phyloP scores from a whole-genome alignment of 2,329 filamentous ascomycete species.

The Ophiostoma sp. region DNA sequence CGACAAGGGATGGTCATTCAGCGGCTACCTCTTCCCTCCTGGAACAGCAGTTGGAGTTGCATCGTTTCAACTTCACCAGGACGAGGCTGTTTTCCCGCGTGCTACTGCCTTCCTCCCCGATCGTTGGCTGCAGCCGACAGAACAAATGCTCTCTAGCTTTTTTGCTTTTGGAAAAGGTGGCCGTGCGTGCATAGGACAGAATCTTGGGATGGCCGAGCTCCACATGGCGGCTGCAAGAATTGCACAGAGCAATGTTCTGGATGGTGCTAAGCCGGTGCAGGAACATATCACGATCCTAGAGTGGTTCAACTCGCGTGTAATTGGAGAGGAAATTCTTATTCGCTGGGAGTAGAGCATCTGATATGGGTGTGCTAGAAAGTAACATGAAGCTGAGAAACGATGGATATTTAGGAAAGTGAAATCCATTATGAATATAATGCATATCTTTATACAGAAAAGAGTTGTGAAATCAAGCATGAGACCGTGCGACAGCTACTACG shows the following conservation, averaged over 20 bases:
- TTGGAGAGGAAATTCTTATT: slow-evolving; percentile 18
- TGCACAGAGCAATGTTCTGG: slow-evolving; percentile 13
- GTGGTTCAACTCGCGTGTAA: slow-evolving; percentile 24
- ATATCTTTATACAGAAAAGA: no score
- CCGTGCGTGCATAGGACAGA: slow-evolving; percentile 28
- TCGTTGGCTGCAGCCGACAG: slow-evolving; percentile 24
- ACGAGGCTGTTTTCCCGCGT: slow-evolving; percentile 26
- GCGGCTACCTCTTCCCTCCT: slow-evolving; percentile 27
- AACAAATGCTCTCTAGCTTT: slow-evolving; percentile 21
- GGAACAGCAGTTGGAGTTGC: slow-evolving; percentile 27
- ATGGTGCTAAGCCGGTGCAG: neutral
- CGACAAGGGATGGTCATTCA: slow-evolving; percentile 16
- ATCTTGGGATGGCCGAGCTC: slow-evolving; percentile 25
- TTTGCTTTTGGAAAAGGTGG: slow-evolving; percentile 28
- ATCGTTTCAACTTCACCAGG: slow-evolving; percentile 26
- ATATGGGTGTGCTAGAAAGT: neutral
- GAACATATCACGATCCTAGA: slow-evolving; percentile 16
- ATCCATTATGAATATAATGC: no score
- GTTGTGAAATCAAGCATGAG: no score
- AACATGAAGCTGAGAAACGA: no score
- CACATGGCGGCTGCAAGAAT: slow-evolving; percentile 17
- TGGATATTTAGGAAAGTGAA: no score
- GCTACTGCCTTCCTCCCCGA: slow-evolving; percentile 26
- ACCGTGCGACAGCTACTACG: no score
- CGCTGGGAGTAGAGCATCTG: neutral